phyloP scores from a whole-genome alignment of 2,329 filamentous ascomycete genomes.

The Penicillium sp. region DNA sequence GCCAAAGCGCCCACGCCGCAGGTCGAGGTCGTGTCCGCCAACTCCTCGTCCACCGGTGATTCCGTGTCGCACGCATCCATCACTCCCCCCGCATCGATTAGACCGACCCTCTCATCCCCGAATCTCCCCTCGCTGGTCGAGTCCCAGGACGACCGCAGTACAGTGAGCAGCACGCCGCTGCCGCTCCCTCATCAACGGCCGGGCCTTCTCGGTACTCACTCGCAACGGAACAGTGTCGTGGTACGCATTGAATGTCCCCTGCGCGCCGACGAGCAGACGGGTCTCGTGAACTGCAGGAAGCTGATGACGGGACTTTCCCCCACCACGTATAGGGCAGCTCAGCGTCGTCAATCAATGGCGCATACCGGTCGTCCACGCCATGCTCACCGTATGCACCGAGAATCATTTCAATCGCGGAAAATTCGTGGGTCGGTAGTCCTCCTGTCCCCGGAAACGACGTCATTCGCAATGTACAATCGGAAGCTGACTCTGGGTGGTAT shows the following conservation, averaged over 20 bases:
- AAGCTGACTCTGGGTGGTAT: too few species aligned
- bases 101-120: constrained; percentile 60
- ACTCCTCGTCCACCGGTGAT: constrained; percentile 57
- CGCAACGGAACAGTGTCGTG: constrained; percentile 40
- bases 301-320: constrained; percentile 3
- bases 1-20: constrained; percentile 35
- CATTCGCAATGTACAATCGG: too few species aligned
- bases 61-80: constrained; percentile 57
- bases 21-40: constrained; percentile 57
- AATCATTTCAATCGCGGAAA: constrained; percentile 71
- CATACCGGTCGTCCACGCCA: constrained; percentile 50
- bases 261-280: neutral
- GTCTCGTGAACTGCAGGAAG: neutral
- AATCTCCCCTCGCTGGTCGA: constrained; percentile 50
- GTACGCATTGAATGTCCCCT: constrained; percentile 22
- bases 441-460: too few species aligned
- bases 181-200: constrained; percentile 46
- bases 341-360: constrained; percentile 28
- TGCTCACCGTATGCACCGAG: constrained; percentile 75
- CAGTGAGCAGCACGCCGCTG: constrained; percentile 20
- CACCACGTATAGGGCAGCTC: constrained; percentile 29
- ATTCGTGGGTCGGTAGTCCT: constrained; percentile 61
- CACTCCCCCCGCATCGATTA: constrained; percentile 68
- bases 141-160: constrained; percentile 42
- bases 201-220: constrained; percentile 34